phyloP scores from a whole-genome alignment of 2,329 filamentous ascomycete genomes.

The Paracamarosporium sp. region DNA sequence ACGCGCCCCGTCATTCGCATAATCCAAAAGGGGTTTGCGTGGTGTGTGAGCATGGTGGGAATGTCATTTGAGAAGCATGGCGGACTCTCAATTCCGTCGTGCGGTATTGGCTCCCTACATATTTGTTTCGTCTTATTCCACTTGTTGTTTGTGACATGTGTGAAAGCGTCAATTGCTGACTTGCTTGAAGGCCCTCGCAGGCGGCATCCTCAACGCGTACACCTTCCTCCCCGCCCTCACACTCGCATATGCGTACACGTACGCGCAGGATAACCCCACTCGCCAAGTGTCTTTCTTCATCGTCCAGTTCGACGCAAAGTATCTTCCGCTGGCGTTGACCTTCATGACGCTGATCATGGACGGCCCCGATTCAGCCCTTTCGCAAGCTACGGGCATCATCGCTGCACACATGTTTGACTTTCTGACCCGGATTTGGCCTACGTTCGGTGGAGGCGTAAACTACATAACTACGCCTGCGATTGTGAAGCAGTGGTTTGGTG shows the following conservation, averaged over 20 bases:
- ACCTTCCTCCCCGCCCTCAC: slow-evolving; percentile 68
- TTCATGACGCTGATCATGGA: slow-evolving; percentile 73
- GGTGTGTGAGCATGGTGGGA: slow-evolving; percentile 61
- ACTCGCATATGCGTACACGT: slow-evolving; percentile 83
- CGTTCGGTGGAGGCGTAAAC: slow-evolving; percentile 84
- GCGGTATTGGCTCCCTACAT: slow-evolving; percentile 74
- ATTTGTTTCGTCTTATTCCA: slow-evolving; percentile 20
- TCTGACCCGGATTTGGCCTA: slow-evolving; percentile 83
- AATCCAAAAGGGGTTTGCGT: slow-evolving; percentile 51
- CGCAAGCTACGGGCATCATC: slow-evolving; percentile 78
- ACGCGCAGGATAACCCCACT: slow-evolving; percentile 83
- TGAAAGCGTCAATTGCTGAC: slow-evolving; percentile 42
- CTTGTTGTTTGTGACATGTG: too few species aligned
- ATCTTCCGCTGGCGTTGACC: slow-evolving; percentile 82
- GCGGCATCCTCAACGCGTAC: slow-evolving; percentile 58
- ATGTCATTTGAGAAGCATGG: slow-evolving; percentile 59
- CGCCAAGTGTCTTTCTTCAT: slow-evolving; percentile 80
- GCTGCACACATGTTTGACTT: slow-evolving; percentile 94
- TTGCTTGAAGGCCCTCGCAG: slow-evolving; percentile 58
- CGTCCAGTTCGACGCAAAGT: slow-evolving; percentile 81
- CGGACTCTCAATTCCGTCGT: slow-evolving; percentile 60
- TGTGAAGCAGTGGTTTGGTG: slow-evolving; percentile 71
- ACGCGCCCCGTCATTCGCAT: slow-evolving; percentile 59
- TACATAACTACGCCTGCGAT: slow-evolving; percentile 76
- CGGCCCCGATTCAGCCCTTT: slow-evolving; percentile 63